Base-by-base conservation (phyloP, 108 stramenopile genomes). In the Cyclotella distinguenda region DNA sequence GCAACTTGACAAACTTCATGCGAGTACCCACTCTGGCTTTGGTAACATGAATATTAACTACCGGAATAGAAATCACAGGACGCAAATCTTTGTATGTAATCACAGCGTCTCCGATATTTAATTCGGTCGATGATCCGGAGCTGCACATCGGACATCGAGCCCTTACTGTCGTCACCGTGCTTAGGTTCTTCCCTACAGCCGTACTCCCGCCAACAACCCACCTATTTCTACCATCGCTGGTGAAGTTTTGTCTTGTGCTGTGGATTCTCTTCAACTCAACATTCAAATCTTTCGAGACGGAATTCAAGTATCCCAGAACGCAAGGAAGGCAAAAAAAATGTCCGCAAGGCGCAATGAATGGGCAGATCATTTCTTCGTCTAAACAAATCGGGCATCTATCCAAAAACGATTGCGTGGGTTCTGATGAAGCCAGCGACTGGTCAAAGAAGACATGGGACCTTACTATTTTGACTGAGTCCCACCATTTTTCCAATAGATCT, bases 321-420 rank as follows among this genome's bases (percentile, higher is more conserved):
- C 90, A 91, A 0, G 86, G 62, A 0, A 86, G 68, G 59, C 90
- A 91, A 71, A 88, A 91, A 45, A 43, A 53, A 68, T 91, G 90
- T 10, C 90, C 87, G 61, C 90, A 91, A 39, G 87, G 84, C 51
- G 86, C 87, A 35, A 91, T 87, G 27, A 82, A 70, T 1, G 87
- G 65, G 28, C 68, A 66, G 0, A 60, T 62, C 63, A 83, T 84
- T 38, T 75, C 53, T 44, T 74, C 72, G 49, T 84, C 85, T 55
- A 91, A 65, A 52, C 90, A 91, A 54, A 91, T 91, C 10, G 90
- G 86, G 77, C 90, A 91, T 52, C 76, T 38, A 40, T 73, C 71
- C 11, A 67, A 28, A 18, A 56, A 77, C 13, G 75, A 70, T 23
- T 15, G 21, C 22, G 27, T 21, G 45, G 15, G n/a, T 18, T 57